These are phyloP conservation scores for Ilex aquifolium DNA, from an alignment of 257 asterid species.

Conservation along the genomic window DNA sequence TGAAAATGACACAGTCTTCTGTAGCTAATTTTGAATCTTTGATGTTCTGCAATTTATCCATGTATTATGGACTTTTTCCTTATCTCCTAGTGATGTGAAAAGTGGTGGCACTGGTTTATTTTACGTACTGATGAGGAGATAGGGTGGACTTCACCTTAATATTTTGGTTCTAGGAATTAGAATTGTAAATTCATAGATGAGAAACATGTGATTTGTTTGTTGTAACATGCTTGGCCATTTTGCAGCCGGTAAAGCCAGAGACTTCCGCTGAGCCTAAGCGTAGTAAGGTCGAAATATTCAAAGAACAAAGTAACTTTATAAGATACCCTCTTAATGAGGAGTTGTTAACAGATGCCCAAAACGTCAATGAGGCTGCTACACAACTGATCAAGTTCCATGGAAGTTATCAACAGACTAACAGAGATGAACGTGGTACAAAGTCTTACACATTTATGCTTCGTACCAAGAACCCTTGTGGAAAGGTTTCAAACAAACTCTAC, in stretches of 20 bases:
- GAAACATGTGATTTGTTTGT: slow-evolving; percentile 1
- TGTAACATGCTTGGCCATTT: slow-evolving; percentile 3
- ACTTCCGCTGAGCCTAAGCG: slow-evolving; percentile 65
- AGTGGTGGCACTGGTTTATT: background rate
- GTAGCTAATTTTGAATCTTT: background rate
- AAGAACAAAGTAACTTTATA: slow-evolving; percentile 88
- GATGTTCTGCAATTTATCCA: background rate
- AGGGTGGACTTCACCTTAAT: background rate
- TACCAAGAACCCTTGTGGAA: slow-evolving; percentile 94
- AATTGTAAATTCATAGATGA: background rate
- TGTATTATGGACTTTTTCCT: background rate
- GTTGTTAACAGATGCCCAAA: slow-evolving; percentile 66
- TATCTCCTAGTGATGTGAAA: background rate
- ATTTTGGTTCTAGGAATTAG: background rate
- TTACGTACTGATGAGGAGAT: background rate
- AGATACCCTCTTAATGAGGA: slow-evolving; percentile 94
- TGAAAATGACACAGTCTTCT: background rate
- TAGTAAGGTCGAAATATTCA: slow-evolving; percentile 87
- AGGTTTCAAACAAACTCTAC: slow-evolving; percentile 83
- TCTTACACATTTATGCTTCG: slow-evolving; percentile 96
- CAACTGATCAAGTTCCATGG: slow-evolving; percentile 98
- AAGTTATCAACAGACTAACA: slow-evolving; percentile 85
- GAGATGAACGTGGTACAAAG: slow-evolving; percentile 86
- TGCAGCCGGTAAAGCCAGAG: slow-evolving; percentile 77
- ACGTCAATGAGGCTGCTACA: slow-evolving; percentile 79